These are phyloP conservation scores for Phylloporus sp. DNA, from an alignment of 768 basidiomycete species.

Conservation along the genomic window DNA sequence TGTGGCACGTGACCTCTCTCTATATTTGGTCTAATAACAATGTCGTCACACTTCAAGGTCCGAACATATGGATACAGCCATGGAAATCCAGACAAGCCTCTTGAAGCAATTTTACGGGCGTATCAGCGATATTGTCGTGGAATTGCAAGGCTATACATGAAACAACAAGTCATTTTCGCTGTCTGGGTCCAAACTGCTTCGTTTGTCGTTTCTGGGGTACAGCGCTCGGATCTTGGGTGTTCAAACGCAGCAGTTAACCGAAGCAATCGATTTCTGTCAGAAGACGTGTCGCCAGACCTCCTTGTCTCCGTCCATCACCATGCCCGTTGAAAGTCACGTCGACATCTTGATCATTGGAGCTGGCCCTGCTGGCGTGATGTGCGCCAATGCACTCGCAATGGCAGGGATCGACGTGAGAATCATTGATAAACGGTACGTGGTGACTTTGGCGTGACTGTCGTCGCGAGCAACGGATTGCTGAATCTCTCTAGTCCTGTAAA, in stretches of 20 bases:
- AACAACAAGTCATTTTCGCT: too few relatives aligned
- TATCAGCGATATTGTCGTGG: background rate
- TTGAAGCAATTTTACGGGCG: too few relatives aligned
- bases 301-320: background rate
- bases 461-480: background rate
- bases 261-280: background rate
- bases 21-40: too few relatives aligned
- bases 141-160: background rate
- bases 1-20: too few relatives aligned
- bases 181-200: background rate
- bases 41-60: too few relatives aligned
- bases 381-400: constrained; percentile 48
- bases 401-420: constrained; percentile 45
- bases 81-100: too few relatives aligned
- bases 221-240: background rate
- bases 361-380: constrained; percentile 63
- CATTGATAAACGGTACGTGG: constrained; percentile 42
- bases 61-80: too few relatives aligned
- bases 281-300: background rate
- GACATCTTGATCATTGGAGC: constrained; percentile 50
- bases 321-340: constrained; percentile 30
- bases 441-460: background rate
- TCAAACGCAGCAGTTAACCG: background rate
- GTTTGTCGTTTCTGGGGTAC: background rate
- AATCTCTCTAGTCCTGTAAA: constrained; percentile 32